Evolutionary conservation across 768 basidiomycete genomes (phyloP).

Genomic region (Rhizopogon sp.): DNA sequence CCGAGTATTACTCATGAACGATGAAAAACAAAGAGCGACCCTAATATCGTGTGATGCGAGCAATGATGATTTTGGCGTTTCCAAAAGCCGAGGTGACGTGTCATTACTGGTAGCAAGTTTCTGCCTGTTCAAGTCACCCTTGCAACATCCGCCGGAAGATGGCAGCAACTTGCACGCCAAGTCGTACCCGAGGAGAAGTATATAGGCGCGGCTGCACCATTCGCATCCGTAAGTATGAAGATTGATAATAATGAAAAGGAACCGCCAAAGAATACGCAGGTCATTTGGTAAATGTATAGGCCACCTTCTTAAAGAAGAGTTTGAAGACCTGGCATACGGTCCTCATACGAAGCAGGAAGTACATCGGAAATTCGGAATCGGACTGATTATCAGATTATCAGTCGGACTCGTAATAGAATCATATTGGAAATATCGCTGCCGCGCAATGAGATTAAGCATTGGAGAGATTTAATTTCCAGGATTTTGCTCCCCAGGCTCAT

Average conservation of each 20-base stretch:
- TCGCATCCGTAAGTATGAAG: conserved; percentile 39
- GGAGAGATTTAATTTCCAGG: not conserved
- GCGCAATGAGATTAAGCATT: not conserved
- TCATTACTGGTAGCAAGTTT: conserved; percentile 48
- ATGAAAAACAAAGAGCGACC: too few species aligned
- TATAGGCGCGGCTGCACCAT: conserved; percentile 42
- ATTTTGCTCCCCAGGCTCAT: not conserved
- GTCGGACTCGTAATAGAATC: too few species aligned
- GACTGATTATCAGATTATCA: too few species aligned
- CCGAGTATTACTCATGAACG: too few species aligned
- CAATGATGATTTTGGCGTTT: too few species aligned
- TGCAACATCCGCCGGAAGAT: conserved; percentile 53
- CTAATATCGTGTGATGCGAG: too few species aligned
- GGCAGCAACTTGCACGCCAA: conserved; percentile 58
- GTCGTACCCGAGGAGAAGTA: conserved; percentile 57
- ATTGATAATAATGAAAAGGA: conserved; percentile 13
- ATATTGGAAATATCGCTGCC: too few species aligned
- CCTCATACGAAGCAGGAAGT: not conserved
- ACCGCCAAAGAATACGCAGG: conserved; percentile 41
- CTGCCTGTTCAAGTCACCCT: conserved; percentile 44
- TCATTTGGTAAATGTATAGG: conserved; percentile 42
- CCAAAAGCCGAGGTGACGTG: conserved; percentile 30
- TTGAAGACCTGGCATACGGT: conserved; percentile 10
- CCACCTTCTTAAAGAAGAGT: conserved; percentile 10
- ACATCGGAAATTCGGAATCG: not conserved